Conservation (phyloP, 1,139 yeast species). For the Pichia sp. region DNA sequence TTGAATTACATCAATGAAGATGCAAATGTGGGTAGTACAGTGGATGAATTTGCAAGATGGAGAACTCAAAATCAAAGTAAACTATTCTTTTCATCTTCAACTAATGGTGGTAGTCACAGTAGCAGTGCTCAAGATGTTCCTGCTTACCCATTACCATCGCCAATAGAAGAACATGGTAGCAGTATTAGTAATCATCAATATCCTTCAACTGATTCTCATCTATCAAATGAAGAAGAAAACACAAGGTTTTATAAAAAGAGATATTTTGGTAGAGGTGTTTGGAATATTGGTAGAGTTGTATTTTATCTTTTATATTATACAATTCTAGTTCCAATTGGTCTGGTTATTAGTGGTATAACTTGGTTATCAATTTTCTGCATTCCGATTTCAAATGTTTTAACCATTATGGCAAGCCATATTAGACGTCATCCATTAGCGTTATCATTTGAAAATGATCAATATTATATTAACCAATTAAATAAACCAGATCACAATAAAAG, state of each 20-base stretch:
- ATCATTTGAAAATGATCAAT: constrained; percentile 56
- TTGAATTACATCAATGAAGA: constrained; percentile 82
- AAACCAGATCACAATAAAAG: constrained; percentile 30
- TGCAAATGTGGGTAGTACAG: constrained; percentile 77
- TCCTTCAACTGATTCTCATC: neutral
- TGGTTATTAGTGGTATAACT: constrained; percentile 50
- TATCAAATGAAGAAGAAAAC: constrained; percentile 22
- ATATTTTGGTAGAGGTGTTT: constrained; percentile 85
- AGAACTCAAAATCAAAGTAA: constrained; percentile 63
- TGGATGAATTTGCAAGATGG: constrained; percentile 87
- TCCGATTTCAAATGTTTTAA: constrained; percentile 79
- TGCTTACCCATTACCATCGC: neutral
- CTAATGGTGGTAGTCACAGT: neutral
- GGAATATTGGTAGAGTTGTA: constrained; percentile 79
- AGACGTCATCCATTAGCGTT: constrained; percentile 89
- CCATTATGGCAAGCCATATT: constrained; percentile 67
- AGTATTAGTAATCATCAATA: neutral
- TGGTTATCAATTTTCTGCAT: constrained; percentile 87
- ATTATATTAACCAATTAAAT: constrained; percentile 36
- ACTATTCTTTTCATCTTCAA: constrained; percentile 58
- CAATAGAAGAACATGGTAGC: neutral
- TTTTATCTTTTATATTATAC: constrained; percentile 72
- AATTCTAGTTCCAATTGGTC: constrained; percentile 61
- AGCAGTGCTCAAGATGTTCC: neutral
- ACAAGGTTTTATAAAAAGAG: constrained; percentile 33